A percentile compares a stretch with the other conserved stretches of the same genome.
Evolutionary conservation across 805 yeast species (phyloP).

Genomic region (Helenozyma rhizophorensis): DNA sequence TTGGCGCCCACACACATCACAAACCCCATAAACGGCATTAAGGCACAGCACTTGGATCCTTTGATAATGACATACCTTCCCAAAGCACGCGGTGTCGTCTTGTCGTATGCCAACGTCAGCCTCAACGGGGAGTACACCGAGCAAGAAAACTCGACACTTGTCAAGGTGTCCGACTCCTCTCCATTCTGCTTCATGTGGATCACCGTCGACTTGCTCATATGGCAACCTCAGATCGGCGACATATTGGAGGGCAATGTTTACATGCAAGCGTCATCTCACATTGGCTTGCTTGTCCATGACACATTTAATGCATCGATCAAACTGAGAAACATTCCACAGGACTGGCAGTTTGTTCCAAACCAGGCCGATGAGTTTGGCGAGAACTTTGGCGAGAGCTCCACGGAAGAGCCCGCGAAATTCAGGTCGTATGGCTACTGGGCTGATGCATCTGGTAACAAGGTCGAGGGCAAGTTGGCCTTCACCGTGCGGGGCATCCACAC

Average conservation of each 20-base stretch:
- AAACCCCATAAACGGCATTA: conserved; percentile 73
- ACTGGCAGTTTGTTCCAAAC: conserved; percentile 80
- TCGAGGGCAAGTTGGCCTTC: conserved; percentile 81
- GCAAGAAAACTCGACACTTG: conserved; percentile 31
- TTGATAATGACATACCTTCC: conserved; percentile 77
- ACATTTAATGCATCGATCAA: conserved; percentile 93
- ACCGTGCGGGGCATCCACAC: conserved; percentile 68
- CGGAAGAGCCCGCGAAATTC: conserved; percentile 23
- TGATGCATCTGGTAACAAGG: conserved; percentile 65
- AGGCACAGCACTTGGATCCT: conserved; percentile 85
- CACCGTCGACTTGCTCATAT: conserved; percentile 72
- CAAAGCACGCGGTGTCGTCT: conserved; percentile 74
- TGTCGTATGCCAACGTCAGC: conserved; percentile 67
- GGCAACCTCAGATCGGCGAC: conserved; percentile 92
- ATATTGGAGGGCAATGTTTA: conserved; percentile 79
- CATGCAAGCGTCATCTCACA: conserved; percentile 92
- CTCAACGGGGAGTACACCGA: conserved; percentile 7
- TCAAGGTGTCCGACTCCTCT: conserved; percentile 68
- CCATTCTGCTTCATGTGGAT: conserved; percentile 92
- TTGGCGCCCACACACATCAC: conserved; percentile 77
- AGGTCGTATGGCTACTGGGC: conserved; percentile 83
- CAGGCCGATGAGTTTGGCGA: conserved; percentile 57
- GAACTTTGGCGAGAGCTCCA: conserved; percentile 14
- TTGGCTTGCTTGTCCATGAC: conserved; percentile 86
- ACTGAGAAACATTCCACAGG: conserved; percentile 76